phyloP scores from a whole-genome alignment of 2,329 filamentous ascomycete genomes.

The Blastomyces gilchristii region DNA sequence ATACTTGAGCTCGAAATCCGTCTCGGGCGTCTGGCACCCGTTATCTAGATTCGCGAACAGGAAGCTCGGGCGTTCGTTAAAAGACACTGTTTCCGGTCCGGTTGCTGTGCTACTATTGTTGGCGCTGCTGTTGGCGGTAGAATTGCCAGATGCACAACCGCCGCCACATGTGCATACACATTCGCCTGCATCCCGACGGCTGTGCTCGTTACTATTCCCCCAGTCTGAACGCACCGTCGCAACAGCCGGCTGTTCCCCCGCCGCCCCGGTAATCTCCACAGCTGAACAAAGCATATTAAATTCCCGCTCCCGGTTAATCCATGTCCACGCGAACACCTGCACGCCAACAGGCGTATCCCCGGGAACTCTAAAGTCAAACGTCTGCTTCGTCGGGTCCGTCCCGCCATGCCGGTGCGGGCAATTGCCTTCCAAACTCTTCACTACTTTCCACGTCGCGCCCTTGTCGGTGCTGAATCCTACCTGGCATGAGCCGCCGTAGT shows the following conservation, averaged over 20 bases:
- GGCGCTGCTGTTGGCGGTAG: background rate
- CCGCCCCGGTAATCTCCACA: conserved; percentile 30
- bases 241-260: background rate
- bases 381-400: conserved; percentile 30
- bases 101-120: background rate
- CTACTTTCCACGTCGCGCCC: conserved; percentile 37
- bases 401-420: conserved; percentile 36
- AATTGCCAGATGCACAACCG: background rate
- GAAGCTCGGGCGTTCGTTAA: conserved; percentile 33
- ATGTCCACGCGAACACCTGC: conserved; percentile 38
- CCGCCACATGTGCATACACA: too few relatives aligned
- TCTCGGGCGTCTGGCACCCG: conserved; percentile 30
- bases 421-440: conserved; percentile 38
- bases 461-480: conserved; percentile 37
- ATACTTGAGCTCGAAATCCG: conserved; percentile 35
- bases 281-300: conserved; percentile 38
- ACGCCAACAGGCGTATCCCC: conserved; percentile 33
- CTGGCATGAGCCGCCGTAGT: conserved; percentile 41
- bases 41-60: conserved; percentile 31
- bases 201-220: background rate
- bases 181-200: background rate
- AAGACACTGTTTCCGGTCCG: conserved; percentile 21
- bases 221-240: background rate
- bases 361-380: conserved; percentile 38
- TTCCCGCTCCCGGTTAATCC: conserved; percentile 41